A percentile compares a stretch with the other conserved stretches of the same genome.
phyloP scores from a whole-genome alignment of 2,329 filamentous ascomycete species.

The Fusarium sp. region DNA sequence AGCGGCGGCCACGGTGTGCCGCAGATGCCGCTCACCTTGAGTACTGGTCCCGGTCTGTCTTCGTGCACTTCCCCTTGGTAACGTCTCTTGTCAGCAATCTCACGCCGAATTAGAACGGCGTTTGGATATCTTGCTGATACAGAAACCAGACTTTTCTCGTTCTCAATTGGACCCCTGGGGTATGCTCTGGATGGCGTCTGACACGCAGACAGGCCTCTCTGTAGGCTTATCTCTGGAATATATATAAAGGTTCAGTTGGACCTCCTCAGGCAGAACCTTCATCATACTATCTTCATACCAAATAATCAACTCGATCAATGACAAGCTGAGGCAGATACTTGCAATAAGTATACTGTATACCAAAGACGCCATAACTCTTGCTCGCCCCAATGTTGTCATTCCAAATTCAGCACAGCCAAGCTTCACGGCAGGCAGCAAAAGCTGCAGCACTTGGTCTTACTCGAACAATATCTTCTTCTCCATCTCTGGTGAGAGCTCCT shows the following conservation, averaged over 20 bases:
- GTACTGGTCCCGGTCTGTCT: conserved; percentile 33
- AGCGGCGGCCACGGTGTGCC: conserved; percentile 6
- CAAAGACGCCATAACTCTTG: conserved; percentile 16
- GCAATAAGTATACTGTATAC: background rate
- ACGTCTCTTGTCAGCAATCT: conserved; percentile 19
- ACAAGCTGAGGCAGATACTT: conserved; percentile 9
- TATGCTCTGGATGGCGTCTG: conserved; percentile 1
- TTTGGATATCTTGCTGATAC: conserved; percentile 10
- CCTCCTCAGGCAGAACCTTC: conserved; percentile 25
- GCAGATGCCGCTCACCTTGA: conserved; percentile 33
- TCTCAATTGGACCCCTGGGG: background rate
- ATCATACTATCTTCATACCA: conserved; percentile 7
- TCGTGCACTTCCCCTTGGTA: conserved; percentile 29
- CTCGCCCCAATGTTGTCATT: conserved; percentile 42
- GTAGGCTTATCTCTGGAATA: conserved; percentile 2
- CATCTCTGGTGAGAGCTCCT: conserved; percentile 16
- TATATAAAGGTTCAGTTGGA: conserved; percentile 30
- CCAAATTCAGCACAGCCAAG: conserved; percentile 34
- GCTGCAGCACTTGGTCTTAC: conserved; percentile 33
- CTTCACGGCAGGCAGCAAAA: conserved; percentile 41
- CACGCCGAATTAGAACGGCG: background rate
- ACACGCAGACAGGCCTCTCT: conserved; percentile 13
- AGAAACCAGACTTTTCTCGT: background rate
- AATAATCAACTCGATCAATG: background rate
- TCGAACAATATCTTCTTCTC: conserved; percentile 27